A percentile compares a stretch with the other conserved stretches of the same genome.
phyloP scores from a whole-genome alignment of 495 filamentous ascomycete species.

The Tricharina praecox region DNA sequence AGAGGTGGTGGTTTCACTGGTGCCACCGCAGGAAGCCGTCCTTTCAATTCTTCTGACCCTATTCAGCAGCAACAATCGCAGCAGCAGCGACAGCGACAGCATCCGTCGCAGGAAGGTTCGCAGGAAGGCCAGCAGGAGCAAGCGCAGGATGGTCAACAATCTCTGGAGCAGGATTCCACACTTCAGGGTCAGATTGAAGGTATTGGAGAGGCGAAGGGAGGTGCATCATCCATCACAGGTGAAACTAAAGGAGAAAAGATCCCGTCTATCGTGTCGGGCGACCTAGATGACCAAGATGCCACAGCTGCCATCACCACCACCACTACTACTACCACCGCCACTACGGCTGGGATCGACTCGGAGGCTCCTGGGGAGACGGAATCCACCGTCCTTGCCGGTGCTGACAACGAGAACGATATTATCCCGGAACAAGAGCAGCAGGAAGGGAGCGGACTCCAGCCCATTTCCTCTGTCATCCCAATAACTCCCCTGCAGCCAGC shows the following conservation, averaged over 20 bases:
- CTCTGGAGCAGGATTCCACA: not conserved
- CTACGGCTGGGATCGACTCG: not conserved
- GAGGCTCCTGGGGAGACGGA: constrained; percentile 1
- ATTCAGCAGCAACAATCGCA: constrained; percentile 1
- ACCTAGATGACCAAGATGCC: constrained; percentile 10
- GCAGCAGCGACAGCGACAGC: constrained; percentile 21
- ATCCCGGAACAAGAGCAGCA: not conserved
- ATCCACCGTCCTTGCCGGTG: constrained; percentile 11
- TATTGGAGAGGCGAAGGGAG: constrained; percentile 22
- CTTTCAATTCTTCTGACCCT: constrained; percentile 1
- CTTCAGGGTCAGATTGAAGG: constrained; percentile 19
- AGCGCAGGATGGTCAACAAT: not conserved
- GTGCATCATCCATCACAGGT: constrained; percentile 13
- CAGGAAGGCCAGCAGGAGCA: not conserved
- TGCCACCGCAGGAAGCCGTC: constrained; percentile 1
- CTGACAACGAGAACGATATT: constrained; percentile 10
- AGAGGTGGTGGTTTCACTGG: constrained; percentile 22
- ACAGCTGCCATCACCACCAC: not conserved
- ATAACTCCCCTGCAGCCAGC: too few relatives aligned
- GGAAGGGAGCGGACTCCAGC: not conserved
- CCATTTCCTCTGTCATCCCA: too few relatives aligned
- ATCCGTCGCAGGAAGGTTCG: constrained; percentile 10
- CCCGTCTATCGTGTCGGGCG: constrained; percentile 22
- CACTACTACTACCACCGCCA: not conserved
- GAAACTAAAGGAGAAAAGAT: constrained; percentile 27